Conservation (phyloP, 164 flowering plant genomes). For the Hamamelis virginiana region DNA sequence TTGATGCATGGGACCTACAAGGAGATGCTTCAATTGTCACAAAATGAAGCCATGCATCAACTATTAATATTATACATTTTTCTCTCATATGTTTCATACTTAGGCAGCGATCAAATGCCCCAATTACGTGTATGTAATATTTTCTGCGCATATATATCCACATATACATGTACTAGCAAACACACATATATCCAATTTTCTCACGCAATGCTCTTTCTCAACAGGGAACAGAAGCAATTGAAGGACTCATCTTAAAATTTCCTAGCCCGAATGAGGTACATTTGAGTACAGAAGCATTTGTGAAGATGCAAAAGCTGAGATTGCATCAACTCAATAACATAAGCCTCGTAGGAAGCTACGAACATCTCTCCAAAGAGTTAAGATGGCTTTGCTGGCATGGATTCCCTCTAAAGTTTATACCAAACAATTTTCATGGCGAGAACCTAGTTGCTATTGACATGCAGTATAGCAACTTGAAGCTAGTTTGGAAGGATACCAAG, state of each 20-base stretch:
- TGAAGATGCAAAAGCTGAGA: neutral
- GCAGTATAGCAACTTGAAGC: neutral
- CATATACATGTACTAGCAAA: too few species aligned
- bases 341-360: neutral
- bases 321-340: constrained; percentile 1
- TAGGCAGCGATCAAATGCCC: too few species aligned
- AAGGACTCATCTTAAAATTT: neutral
- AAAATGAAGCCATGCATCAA: too few species aligned
- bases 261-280: neutral
- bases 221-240: constrained; percentile 8
- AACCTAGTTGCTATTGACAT: neutral
- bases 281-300: neutral
- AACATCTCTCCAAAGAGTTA: neutral
- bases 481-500: too few species aligned
- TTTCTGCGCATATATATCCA: too few species aligned
- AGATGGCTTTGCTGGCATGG: constrained; percentile 2
- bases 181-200: neutral
- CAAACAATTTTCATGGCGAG: constrained; percentile 1
- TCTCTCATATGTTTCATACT: too few species aligned
- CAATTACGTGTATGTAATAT: too few species aligned
- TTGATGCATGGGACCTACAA: too few species aligned
- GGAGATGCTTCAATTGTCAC: too few species aligned
- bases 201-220: neutral
- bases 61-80: too few species aligned
- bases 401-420: constrained; percentile 1